Conservation (phyloP, 2,329 filamentous ascomycete genomes). For the Cyphellophora europaea region DNA sequence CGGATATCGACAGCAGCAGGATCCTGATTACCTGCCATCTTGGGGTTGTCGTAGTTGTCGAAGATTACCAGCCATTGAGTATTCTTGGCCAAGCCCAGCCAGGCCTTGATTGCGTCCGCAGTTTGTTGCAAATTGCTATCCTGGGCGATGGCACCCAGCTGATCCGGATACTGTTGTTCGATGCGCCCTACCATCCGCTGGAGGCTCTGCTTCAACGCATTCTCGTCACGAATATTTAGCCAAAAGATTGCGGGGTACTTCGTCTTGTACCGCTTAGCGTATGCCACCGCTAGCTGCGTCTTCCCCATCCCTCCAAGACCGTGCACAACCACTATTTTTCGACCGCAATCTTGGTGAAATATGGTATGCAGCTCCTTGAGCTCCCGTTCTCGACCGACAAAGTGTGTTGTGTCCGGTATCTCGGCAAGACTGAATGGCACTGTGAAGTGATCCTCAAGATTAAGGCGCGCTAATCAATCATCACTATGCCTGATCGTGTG, state of each 20-base stretch:
- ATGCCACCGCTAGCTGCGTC: slow-evolving; percentile 33
- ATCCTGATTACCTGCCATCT: slow-evolving; percentile 6
- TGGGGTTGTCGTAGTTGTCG: slow-evolving; percentile 17
- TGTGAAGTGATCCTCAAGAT: slow-evolving; percentile 5
- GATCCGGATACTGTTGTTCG: background rate
- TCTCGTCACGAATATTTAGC: slow-evolving; percentile 31
- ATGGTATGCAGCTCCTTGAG: slow-evolving; percentile 14
- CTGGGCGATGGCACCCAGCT: slow-evolving; percentile 5
- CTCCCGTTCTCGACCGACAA: slow-evolving; percentile 17
- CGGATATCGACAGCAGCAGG: slow-evolving; percentile 8
- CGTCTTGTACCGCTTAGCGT: slow-evolving; percentile 24
- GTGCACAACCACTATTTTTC: slow-evolving; percentile 22
- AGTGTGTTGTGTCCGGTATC: slow-evolving; percentile 12
- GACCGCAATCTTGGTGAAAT: slow-evolving; percentile 6
- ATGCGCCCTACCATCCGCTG: background rate
- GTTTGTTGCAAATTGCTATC: slow-evolving; percentile 6
- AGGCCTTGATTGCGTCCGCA: slow-evolving; percentile 3
- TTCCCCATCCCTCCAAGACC: slow-evolving; percentile 38
- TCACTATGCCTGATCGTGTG: too few relatives aligned
- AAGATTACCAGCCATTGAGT: slow-evolving; percentile 18
- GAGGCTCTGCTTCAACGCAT: slow-evolving; percentile 26
- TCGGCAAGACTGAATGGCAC: slow-evolving; percentile 8
- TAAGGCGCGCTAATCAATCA: background rate
- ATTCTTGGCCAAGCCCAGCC: slow-evolving; percentile 15
- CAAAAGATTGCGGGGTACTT: slow-evolving; percentile 34